Percentiles rank a stretch among this genome's conserved stretches.
These are phyloP conservation scores for Fusarium denticulatum DNA, from an alignment of 2,329 filamentous ascomycete species.

Conservation along the genomic window DNA sequence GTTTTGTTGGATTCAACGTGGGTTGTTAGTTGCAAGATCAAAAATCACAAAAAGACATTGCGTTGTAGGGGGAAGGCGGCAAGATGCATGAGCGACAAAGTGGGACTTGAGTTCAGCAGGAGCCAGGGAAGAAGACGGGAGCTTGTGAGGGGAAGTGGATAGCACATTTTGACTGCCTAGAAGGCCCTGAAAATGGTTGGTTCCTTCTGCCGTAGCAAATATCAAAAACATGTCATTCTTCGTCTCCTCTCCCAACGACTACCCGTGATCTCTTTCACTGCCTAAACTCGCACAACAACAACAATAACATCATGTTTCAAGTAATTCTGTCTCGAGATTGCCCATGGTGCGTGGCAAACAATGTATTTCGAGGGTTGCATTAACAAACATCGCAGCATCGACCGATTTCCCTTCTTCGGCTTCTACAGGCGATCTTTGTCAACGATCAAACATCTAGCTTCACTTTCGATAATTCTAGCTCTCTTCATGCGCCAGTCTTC, in stretches of 20 bases:
- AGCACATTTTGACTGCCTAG: neutral
- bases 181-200: neutral
- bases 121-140: neutral
- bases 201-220: neutral
- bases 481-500: neutral
- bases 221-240: neutral
- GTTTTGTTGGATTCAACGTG: neutral
- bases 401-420: neutral
- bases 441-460: neutral
- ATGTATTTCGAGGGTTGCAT: neutral
- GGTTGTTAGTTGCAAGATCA: neutral
- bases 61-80: neutral
- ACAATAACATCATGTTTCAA: neutral
- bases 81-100: neutral
- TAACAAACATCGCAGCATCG: neutral
- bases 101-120: neutral
- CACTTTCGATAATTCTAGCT: neutral
- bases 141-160: neutral
- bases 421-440: neutral
- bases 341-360: neutral
- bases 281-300: neutral
- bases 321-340: neutral
- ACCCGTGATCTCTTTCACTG: neutral
- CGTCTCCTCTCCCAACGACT: neutral
- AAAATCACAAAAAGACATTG: neutral